Evolutionary conservation across 495 filamentous ascomycete species (phyloP).

Genomic region (Penicillium angulare): DNA sequence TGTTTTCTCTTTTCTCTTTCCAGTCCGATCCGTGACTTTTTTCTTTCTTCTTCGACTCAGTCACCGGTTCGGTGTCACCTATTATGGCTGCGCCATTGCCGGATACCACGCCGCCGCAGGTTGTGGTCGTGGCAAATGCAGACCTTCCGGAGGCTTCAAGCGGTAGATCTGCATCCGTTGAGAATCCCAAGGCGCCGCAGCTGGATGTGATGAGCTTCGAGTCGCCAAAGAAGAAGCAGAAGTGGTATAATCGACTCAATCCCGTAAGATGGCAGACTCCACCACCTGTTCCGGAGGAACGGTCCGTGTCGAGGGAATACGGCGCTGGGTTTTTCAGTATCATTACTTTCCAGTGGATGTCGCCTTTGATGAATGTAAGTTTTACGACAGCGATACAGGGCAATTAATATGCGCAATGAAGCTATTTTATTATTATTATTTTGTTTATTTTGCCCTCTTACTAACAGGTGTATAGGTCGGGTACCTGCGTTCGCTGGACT

Average conservation of each 20-base stretch:
- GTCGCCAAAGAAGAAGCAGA: slow-evolving; percentile 28
- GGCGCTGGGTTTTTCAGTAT: slow-evolving; percentile 52
- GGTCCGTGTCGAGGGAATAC: slow-evolving; percentile 51
- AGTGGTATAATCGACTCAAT: slow-evolving; percentile 56
- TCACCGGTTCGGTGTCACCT: no score
- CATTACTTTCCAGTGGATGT: slow-evolving; percentile 61
- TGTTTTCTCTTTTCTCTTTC: neutral
- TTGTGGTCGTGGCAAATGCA: no score
- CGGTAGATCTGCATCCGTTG: slow-evolving; percentile 15
- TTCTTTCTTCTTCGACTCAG: neutral
- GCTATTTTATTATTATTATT: neutral
- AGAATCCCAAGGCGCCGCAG: slow-evolving; percentile 20
- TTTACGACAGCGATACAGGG: neutral
- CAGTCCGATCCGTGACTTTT: neutral
- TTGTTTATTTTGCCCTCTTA: neutral
- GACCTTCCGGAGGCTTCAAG: slow-evolving; percentile 14
- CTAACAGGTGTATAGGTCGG: slow-evolving; percentile 42
- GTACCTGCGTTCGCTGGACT: slow-evolving; percentile 79
- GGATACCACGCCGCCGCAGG: slow-evolving; percentile 15
- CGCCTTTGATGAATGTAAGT: slow-evolving; percentile 53
- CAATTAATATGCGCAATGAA: neutral
- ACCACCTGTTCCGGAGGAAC: slow-evolving; percentile 54
- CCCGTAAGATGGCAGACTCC: slow-evolving; percentile 50
- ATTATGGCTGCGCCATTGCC: slow-evolving; percentile 22
- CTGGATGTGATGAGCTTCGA: slow-evolving; percentile 1